Percentiles rank a stretch among this genome's conserved stretches.
Conservation (phyloP, 805 yeast species). For the Metschnikowia noctiluminum region DNA sequence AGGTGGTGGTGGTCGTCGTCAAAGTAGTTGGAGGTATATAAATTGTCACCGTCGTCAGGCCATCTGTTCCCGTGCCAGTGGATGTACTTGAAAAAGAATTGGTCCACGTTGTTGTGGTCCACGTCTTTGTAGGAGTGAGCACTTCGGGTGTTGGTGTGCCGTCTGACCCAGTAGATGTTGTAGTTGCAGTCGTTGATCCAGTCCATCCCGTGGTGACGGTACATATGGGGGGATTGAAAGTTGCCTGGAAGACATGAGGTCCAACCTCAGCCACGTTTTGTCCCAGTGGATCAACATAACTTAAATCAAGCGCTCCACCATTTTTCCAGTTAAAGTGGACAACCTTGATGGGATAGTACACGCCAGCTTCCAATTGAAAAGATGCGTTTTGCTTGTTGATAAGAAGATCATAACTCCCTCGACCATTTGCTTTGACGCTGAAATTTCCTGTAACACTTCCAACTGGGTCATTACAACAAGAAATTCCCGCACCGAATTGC, state of each 20-base stretch:
- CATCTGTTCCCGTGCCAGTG: too few species aligned
- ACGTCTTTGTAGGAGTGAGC: too few species aligned
- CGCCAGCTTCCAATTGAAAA: conserved; percentile 1
- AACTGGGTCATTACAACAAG: conserved; percentile 11
- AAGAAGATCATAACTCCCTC: background rate
- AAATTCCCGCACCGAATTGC: conserved; percentile 4
- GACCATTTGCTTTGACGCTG: conserved; percentile 1
- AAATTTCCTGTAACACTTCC: conserved; percentile 5
- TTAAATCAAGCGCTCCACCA: background rate
- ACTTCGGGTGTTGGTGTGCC: too few species aligned
- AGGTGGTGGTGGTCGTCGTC: too few species aligned
- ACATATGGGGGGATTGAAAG: conserved; percentile 1
- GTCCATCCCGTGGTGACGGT: too few species aligned
- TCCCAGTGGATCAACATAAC: background rate
- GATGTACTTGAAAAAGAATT: too few species aligned
- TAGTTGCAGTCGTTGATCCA: background rate
- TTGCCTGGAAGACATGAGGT: background rate
- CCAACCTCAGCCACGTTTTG: conserved; percentile 1
- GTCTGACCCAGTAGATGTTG: background rate
- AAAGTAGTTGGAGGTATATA: too few species aligned
- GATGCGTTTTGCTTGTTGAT: conserved; percentile 1
- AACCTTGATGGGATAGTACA: conserved; percentile 10
- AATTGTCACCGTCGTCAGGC: too few species aligned
- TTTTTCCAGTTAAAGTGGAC: conserved; percentile 10
- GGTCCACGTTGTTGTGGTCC: too few species aligned